Conservation (phyloP, 805 yeast species). For the Babjeviella inositovora region DNA sequence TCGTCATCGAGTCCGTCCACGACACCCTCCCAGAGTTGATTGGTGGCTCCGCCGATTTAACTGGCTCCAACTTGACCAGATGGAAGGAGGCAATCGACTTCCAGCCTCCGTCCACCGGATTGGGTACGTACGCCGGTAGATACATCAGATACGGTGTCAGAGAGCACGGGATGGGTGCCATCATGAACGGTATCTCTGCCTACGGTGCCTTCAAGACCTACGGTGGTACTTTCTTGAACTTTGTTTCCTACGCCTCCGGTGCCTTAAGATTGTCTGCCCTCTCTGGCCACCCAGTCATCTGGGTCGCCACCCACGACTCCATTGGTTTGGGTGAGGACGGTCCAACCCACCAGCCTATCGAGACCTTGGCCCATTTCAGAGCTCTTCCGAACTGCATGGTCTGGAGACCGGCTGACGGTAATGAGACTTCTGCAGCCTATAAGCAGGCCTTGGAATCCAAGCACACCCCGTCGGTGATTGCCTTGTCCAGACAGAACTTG, state of each 20-base stretch:
- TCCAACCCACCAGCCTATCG: constrained; percentile 89
- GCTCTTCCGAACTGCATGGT: constrained; percentile 71
- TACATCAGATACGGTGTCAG: constrained; percentile 97
- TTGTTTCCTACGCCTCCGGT: constrained; percentile 72
- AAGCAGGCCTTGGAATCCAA: constrained; percentile 42
- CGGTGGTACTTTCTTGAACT: constrained; percentile 97
- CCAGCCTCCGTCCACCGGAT: constrained; percentile 71
- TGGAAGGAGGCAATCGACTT: constrained; percentile 73
- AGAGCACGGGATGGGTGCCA: constrained; percentile 99
- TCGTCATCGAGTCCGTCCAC: constrained; percentile 46
- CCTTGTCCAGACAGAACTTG: constrained; percentile 73
- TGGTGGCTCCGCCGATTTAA: constrained; percentile 98
- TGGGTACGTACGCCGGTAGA: constrained; percentile 84
- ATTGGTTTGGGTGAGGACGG: constrained; percentile 90
- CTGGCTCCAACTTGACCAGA: constrained; percentile 93
- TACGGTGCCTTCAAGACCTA: constrained; percentile 72
- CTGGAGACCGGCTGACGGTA: constrained; percentile 93
- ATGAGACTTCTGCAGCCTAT: constrained; percentile 78
- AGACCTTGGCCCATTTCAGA: constrained; percentile 76
- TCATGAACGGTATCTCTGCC: constrained; percentile 93
- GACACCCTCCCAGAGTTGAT: constrained; percentile 69
- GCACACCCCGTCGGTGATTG: constrained; percentile 58
- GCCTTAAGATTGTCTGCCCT: constrained; percentile 76
- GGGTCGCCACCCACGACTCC: constrained; percentile 87
- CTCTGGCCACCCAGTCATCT: constrained; percentile 68